A percentile compares a stretch with the other conserved stretches of the same genome.
These are phyloP conservation scores for Mallotus japonicus DNA, from an alignment of 441 rosid species.

Conservation along the genomic window DNA sequence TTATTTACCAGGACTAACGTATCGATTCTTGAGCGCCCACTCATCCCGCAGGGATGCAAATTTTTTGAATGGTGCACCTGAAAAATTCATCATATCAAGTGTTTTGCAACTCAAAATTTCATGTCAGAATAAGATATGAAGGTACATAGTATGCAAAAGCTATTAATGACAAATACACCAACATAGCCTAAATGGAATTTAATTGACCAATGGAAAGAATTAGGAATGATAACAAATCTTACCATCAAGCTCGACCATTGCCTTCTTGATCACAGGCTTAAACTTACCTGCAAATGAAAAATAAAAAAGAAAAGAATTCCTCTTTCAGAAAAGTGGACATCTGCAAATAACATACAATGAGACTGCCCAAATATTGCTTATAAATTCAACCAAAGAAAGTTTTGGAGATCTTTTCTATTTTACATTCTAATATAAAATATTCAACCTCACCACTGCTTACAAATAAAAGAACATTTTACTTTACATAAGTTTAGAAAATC, in stretches of 20 bases:
- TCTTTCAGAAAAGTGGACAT: not conserved
- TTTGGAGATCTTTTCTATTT: not conserved
- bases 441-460: not conserved
- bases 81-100: slow-evolving; percentile 14
- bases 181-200: not conserved
- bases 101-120: not conserved
- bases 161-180: not conserved
- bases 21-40: slow-evolving; percentile 83
- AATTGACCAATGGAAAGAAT: not conserved
- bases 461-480: not conserved
- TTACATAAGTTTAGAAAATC: not conserved
- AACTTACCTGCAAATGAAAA: slow-evolving; percentile 56
- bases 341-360: not conserved
- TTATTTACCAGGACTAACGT: slow-evolving; percentile 82
- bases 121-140: not conserved
- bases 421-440: not conserved
- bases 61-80: slow-evolving; percentile 92
- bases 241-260: slow-evolving; percentile 99
- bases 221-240: slow-evolving; percentile 10
- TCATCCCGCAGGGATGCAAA: slow-evolving; percentile 70
- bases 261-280: slow-evolving; percentile 99
- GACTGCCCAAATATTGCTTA: not conserved
- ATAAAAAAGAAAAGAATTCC: not conserved
- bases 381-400: slow-evolving; percentile 1
- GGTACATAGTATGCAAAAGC: not conserved